Evolutionary conservation across 2,329 filamentous ascomycete genomes (phyloP), one percentile per base, ranked within the genome.

Genomic region (Emmonsia crescens): DNA sequence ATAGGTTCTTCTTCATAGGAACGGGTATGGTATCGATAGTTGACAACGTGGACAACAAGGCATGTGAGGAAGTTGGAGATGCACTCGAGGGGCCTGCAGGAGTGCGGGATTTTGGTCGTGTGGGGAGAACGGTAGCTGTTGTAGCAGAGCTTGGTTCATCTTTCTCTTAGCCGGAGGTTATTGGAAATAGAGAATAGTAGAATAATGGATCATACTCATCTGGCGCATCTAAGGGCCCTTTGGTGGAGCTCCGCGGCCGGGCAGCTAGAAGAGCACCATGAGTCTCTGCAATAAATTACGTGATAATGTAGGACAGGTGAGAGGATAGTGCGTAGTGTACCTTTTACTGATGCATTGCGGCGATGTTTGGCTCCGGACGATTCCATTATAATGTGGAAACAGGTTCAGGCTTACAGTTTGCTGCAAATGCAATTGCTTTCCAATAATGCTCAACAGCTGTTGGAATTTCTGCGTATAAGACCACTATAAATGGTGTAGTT

Each of bases 181-280:
- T 57, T 44, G 9, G n/a, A 42, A 31, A 27, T 60, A 56, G 49
- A 46, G 40, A 31, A 48, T 61, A 57, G 29, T 57, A 55, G 38
- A 29, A 51, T 54, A 56, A 54, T 61, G 24, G 36, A 33, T 51
- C 56, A 75, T 80, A 93, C 88, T 93, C 88, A 65, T 87, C 84
- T 64, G 69, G 66, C 61, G 79, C 77, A 69, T 94, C 90, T 24
- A 96, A 78, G 3, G 91, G 91, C 0, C 89, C 90, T 73, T 86
- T 89, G 4, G 90, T 94, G 52, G 87, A 73, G 66, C 74, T 74
- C 66, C 75, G 74, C 64, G 74, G 75, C 57, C 75, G 71, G 49
- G 72, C 72, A 67, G 75, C 75, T 77, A 66, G 51, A 38, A 38
- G 19, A 36, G 49, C 8, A 52, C 54, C 48, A 60, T 54, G 63